A percentile compares a stretch with the other conserved stretches of the same genome.
These are phyloP conservation scores for Escallonia rubra DNA, from an alignment of 129 eudicot genomes.

Conservation along the genomic window DNA sequence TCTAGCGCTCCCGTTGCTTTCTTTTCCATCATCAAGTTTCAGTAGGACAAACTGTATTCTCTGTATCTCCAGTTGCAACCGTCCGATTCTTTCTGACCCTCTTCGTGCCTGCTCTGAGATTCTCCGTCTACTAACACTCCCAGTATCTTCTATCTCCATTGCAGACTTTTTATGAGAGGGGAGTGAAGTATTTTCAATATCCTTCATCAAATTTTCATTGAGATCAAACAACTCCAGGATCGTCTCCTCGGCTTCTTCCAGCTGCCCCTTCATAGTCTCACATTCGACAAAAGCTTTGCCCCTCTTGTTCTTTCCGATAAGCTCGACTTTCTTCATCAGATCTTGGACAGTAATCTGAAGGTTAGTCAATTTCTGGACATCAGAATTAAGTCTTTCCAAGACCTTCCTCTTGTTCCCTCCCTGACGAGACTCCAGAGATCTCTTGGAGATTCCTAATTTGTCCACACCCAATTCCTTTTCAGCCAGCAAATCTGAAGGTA, in stretches of 20 bases:
- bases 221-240: slow-evolving; percentile 66
- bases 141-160: slow-evolving; percentile 41
- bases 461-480: slow-evolving; percentile 56
- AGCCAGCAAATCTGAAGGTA: slow-evolving; percentile 24
- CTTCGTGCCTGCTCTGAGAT: slow-evolving; percentile 68
- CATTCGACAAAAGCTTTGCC: slow-evolving; percentile 58
- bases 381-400: slow-evolving; percentile 73
- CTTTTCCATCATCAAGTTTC: slow-evolving; percentile 60
- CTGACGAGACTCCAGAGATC: slow-evolving; percentile 35
- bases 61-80: slow-evolving; percentile 84
- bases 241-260: slow-evolving; percentile 69
- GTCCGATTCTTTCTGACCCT: slow-evolving; percentile 78
- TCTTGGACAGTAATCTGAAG: slow-evolving; percentile 93
- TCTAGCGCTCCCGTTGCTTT: slow-evolving; percentile 34
- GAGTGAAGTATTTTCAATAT: slow-evolving; percentile 33
- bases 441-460: slow-evolving; percentile 54
- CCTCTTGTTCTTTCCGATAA: slow-evolving; percentile 37
- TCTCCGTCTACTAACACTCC: slow-evolving; percentile 46
- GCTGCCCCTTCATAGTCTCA: slow-evolving; percentile 56
- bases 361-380: slow-evolving; percentile 69
- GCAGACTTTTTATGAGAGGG: slow-evolving; percentile 13
- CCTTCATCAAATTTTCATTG: slow-evolving; percentile 59
- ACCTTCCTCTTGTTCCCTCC: slow-evolving; percentile 62
- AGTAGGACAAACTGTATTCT: slow-evolving; percentile 72
- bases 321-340: slow-evolving; percentile 63